phyloP scores from a whole-genome alignment of 176 grass and related monocot species.

The Themeda triandra region DNA sequence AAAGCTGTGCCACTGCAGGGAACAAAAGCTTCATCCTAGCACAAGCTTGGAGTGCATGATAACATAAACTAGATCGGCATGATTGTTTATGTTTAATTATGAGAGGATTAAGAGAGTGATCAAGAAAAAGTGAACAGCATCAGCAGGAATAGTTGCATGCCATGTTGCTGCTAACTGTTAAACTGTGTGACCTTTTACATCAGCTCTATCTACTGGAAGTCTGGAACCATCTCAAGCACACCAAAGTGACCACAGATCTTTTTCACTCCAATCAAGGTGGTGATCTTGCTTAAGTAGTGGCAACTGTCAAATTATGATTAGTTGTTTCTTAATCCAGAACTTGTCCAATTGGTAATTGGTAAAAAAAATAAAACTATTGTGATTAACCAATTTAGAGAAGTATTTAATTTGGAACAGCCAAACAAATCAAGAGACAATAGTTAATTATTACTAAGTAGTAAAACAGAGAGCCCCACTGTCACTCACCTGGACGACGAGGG shows the following conservation, averaged over 20 bases:
- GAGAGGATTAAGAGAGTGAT: neutral
- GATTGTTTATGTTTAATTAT: neutral
- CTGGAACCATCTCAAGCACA: neutral
- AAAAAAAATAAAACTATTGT: neutral
- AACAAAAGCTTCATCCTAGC: neutral
- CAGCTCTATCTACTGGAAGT: neutral
- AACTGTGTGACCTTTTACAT: neutral
- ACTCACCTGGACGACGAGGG: slow-evolving; percentile 78
- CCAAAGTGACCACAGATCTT: neutral
- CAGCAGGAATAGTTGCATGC: neutral
- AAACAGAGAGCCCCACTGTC: too few species aligned
- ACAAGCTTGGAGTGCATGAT: neutral
- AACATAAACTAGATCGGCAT: slow-evolving; percentile 20
- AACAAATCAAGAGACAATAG: neutral
- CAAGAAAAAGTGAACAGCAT: neutral
- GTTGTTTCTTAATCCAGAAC: neutral
- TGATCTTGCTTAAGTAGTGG: neutral
- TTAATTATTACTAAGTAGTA: neutral
- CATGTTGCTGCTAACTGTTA: neutral
- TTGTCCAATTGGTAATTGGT: too few species aligned
- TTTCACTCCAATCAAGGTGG: neutral
- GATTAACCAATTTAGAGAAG: neutral
- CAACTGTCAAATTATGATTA: neutral
- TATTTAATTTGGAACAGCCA: too few species aligned
- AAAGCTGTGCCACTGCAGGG: neutral